Evolutionary conservation across 371 early-diverging fungal genomes (phyloP).

Genomic region (Lichtheimia ornata): DNA sequence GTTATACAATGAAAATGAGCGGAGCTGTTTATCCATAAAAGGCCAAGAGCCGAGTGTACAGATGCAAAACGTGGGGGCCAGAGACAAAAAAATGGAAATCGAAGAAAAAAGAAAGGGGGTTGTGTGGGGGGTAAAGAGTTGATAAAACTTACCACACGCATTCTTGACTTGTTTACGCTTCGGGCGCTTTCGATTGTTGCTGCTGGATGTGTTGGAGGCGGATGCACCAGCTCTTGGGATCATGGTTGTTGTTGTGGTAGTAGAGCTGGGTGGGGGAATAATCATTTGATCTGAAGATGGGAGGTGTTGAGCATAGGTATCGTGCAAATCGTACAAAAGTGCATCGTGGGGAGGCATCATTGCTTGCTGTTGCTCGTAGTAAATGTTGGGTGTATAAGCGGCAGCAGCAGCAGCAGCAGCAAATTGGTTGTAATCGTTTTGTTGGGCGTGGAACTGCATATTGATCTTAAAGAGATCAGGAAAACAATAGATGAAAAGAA

Average conservation of each 20-base stretch:
- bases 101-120: conserved; percentile 4
- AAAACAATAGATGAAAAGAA: not conserved
- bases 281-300: not conserved
- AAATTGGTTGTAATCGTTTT: not conserved
- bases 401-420: no score
- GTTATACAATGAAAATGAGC: conserved; percentile 10
- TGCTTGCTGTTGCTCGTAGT: conserved; percentile 3
- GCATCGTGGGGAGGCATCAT: conserved; percentile 4
- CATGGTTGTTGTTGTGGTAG: conserved; percentile 6
- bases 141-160: conserved; percentile 66
- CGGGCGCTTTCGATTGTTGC: conserved; percentile 21
- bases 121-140: not conserved
- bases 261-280: conserved; percentile 1
- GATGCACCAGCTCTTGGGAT: not conserved
- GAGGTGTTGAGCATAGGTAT: not conserved
- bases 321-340: conserved; percentile 1
- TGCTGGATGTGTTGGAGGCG: not conserved
- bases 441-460: conserved; percentile 8
- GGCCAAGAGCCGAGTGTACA: conserved; percentile 13
- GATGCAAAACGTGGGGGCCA: no score
- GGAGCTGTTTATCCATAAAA: conserved; percentile 14
- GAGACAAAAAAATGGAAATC: no score
- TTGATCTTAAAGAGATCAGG: not conserved
- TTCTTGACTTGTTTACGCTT: conserved; percentile 79
- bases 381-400: no score